Evolutionary conservation across 768 basidiomycete species (phyloP).

Genomic region (Suillus paluster): DNA sequence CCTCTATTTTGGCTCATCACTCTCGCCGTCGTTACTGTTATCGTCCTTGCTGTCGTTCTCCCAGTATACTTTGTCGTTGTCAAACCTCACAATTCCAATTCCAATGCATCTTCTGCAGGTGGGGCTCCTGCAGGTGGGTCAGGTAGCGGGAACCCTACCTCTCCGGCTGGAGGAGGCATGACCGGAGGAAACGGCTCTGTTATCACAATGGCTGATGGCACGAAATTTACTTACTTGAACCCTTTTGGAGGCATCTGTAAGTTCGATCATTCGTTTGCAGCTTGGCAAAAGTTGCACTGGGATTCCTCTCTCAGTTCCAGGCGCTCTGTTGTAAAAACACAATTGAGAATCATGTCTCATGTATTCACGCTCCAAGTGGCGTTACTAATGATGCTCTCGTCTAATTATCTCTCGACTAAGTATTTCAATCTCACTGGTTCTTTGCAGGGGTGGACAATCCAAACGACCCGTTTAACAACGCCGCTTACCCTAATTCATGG

Average conservation of each 20-base stretch:
- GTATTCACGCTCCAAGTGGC: neutral
- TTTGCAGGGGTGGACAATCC: constrained; percentile 65
- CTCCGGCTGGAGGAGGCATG: constrained; percentile 18
- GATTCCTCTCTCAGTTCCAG: neutral
- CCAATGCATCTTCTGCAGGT: neutral
- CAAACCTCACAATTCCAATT: constrained; percentile 22
- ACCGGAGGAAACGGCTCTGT: constrained; percentile 73
- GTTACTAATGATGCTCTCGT: constrained; percentile 6
- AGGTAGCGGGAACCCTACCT: constrained; percentile 12
- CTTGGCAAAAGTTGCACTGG: neutral
- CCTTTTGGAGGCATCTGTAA: constrained; percentile 75
- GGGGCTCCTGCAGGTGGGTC: constrained; percentile 11
- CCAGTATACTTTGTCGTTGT: constrained; percentile 42
- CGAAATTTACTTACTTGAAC: constrained; percentile 78
- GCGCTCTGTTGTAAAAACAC: neutral
- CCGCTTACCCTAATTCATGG: constrained; percentile 78
- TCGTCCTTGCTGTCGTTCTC: constrained; percentile 45
- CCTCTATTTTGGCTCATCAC: constrained; percentile 34
- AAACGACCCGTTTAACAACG: constrained; percentile 74
- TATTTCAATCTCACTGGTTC: constrained; percentile 6
- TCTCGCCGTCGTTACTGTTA: constrained; percentile 27
- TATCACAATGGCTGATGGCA: constrained; percentile 67
- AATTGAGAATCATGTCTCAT: neutral
- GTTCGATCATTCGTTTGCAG: constrained; percentile 25
- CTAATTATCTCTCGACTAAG: neutral